Evolutionary conservation across 73 alveolate species (phyloP).

Genomic region (Paramecium pentaurelia): DNA sequence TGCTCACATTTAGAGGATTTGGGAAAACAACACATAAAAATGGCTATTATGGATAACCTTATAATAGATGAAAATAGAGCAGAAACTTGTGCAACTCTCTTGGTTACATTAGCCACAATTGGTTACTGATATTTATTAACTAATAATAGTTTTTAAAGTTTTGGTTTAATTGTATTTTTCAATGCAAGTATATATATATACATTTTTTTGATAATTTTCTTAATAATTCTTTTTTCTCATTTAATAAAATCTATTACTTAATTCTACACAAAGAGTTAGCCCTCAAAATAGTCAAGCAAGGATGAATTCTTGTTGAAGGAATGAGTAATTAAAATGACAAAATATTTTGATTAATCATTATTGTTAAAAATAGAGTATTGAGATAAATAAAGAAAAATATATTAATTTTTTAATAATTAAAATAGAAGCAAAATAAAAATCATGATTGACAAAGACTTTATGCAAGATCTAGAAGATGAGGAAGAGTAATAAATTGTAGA

Average conservation of each 20-base stretch:
- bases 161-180: neutral
- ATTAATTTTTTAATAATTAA: neutral
- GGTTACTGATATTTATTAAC: neutral
- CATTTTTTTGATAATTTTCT: neutral
- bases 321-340: neutral
- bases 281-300: no score
- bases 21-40: neutral
- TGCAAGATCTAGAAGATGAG: constrained; percentile 2
- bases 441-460: neutral
- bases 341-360: no score
- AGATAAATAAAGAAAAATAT: neutral
- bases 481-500: neutral
- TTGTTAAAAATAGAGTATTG: neutral
- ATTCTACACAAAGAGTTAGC: no score
- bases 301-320: neutral
- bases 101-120: neutral
- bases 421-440: neutral
- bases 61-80: neutral
- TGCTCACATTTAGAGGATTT: neutral
- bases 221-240: no score
- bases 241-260: no score
- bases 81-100: neutral
- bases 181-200: neutral
- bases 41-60: neutral
- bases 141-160: neutral